A percentile compares a stretch with the other conserved stretches of the same genome.
Conservation (phyloP, 140 eudicot genomes). For the Cichorium intybus region DNA sequence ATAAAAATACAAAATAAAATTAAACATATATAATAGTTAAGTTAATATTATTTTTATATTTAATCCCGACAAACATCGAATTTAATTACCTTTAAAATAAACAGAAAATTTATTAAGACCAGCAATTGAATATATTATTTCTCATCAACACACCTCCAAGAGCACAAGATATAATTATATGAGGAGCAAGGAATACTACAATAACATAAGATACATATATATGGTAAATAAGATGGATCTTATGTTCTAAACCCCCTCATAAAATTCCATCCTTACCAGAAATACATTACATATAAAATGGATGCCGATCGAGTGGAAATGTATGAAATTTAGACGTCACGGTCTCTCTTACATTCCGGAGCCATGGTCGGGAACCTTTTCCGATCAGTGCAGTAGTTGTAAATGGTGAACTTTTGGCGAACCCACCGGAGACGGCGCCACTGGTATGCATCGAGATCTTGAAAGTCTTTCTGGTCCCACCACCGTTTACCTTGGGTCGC, state of each 20-base stretch:
- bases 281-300: not conserved
- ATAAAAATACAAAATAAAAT: too few relatives aligned
- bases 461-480: slow-evolving; percentile 68
- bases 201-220: slow-evolving; percentile 4
- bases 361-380: slow-evolving; percentile 48
- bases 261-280: slow-evolving; percentile 11
- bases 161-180: not conserved
- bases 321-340: slow-evolving; percentile 31
- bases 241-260: not conserved
- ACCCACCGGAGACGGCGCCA: slow-evolving; percentile 65
- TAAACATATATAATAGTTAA: not conserved
- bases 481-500: slow-evolving; percentile 62
- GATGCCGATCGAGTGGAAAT: not conserved
- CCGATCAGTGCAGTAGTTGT: slow-evolving; percentile 59
- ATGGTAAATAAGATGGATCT: not conserved
- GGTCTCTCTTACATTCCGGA: slow-evolving; percentile 53
- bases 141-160: not conserved
- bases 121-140: not conserved
- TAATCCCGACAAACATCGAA: too few relatives aligned
- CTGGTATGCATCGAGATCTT: slow-evolving; percentile 50
- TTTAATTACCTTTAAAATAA: too few relatives aligned
- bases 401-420: slow-evolving; percentile 49
- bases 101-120: not conserved
- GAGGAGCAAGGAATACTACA: slow-evolving; percentile 8
- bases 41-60: too few relatives aligned